These are phyloP conservation scores for Combretum micranthum DNA, from an alignment of 345 rosid species.

Conservation along the genomic window DNA sequence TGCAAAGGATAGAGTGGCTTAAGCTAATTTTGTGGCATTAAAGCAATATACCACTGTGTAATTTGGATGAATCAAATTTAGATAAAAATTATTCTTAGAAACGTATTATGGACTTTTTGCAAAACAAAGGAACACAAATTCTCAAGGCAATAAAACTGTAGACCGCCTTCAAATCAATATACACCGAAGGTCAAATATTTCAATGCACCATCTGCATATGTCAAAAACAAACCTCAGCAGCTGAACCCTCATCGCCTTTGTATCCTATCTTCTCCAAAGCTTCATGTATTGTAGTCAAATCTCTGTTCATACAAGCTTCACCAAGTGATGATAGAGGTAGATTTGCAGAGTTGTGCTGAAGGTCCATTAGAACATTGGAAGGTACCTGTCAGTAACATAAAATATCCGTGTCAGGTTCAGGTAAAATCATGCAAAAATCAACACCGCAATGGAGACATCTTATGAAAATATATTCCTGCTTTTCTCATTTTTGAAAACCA, in stretches of 20 bases:
- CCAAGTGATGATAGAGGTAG: conserved; percentile 68
- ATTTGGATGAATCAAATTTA: no score
- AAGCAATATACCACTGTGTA: no score
- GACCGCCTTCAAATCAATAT: no score
- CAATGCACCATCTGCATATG: background rate
- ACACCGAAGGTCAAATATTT: background rate
- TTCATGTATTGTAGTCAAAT: conserved; percentile 75
- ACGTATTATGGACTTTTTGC: no score
- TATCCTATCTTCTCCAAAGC: conserved; percentile 71
- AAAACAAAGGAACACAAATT: no score
- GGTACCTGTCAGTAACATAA: conserved; percentile 41
- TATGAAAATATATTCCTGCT: no score
- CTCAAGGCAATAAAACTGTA: no score
- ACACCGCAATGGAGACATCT: no score
- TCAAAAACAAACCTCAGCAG: conserved; percentile 57
- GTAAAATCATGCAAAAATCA: background rate
- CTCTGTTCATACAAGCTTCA: conserved; percentile 75
- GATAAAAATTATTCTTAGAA: no score
- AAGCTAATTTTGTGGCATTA: no score
- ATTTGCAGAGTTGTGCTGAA: conserved; percentile 47
- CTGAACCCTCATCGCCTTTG: conserved; percentile 78
- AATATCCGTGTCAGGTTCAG: conserved; percentile 4
- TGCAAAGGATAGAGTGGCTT: no score
- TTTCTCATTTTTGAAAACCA: no score
- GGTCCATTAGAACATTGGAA: conserved; percentile 70